Base-by-base conservation (phyloP, 495 filamentous ascomycete species). In the Hypoxylon lenormandii region DNA sequence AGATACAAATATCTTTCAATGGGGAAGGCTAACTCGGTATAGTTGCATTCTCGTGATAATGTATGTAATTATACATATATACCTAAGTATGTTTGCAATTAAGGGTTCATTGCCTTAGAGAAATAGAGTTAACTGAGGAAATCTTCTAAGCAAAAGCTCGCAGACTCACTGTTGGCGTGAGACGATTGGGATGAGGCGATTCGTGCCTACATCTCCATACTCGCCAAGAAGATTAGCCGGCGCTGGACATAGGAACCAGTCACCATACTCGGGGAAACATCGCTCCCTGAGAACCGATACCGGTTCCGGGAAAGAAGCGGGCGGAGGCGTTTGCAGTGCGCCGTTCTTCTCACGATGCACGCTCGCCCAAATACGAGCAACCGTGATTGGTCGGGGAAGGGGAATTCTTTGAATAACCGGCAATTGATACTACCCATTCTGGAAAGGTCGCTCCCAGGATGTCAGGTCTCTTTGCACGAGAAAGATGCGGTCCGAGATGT, bases 201-300 rank as follows among this genome's bases (percentile, higher is more conserved):
- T 16, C 10, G 30, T 1, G 6, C 6, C 23, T 5, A 26, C 6
- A 33, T 33, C 30, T 7, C 30, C 30, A 8, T 33, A 33, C 30
- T 33, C 30, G 5, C 30, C 30, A 33, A 33, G 10, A 7, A 11
- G 23, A 5, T 26, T 26, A 26, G 23, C 23, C 23, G 23, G 23
- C 23, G 23, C 23, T 26, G 5, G 23, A 5, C 23, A 33, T 33
- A n/a, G 11, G n/a, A 30, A 47, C 43, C n/a, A n/a, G n/a, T 58
- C 46, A 51, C 36, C 63, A 19, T 37, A 52, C 11, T 45, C 50
- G 64, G 66, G 59, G 53, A 47, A 69, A 62, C 57, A n/a, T 68
- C 51, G 23, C 52, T 50, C 58, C 53, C 59, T 49, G 12, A 6
- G 30, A 70, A 64, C 66, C 66, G 66, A 64, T 64, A 70, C 60